Percentiles rank a stretch among this genome's conserved stretches.
Conservation (phyloP, 192 early-diverging fungal genomes). For the Obelidium mucronatum region DNA sequence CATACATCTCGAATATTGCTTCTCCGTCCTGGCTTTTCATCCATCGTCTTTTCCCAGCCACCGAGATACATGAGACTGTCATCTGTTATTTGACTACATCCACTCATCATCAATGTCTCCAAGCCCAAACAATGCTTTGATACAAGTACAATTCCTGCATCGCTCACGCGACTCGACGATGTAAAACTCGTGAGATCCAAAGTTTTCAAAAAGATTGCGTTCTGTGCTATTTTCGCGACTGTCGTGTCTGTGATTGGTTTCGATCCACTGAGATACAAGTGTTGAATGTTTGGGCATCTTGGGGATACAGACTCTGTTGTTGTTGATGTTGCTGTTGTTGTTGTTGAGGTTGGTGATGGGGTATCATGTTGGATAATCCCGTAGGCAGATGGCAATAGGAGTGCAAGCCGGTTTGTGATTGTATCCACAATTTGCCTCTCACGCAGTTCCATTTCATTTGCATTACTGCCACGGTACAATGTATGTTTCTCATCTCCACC, state of each 20-base stretch:
- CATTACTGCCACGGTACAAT: not conserved
- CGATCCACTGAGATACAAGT: not conserved
- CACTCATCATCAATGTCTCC: conserved; percentile 4
- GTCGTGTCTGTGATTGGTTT: conserved; percentile 15
- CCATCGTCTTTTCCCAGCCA: not conserved
- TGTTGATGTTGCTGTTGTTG: not conserved
- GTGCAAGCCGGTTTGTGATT: not conserved
- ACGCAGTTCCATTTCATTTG: not conserved
- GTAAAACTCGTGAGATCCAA: conserved; percentile 28
- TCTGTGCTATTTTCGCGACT: not conserved
- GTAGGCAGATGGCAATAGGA: conserved; percentile 4
- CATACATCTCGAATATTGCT: not conserved
- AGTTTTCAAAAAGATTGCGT: not conserved
- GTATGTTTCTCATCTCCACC: not conserved
- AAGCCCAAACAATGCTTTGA: not conserved
- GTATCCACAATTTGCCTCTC: conserved; percentile 15
- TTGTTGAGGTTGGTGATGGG: not conserved
- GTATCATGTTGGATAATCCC: not conserved
- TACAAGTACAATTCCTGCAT: conserved; percentile 4
- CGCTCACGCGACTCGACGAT: not conserved
- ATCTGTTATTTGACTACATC: conserved; percentile 33
- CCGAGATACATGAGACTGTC: conserved; percentile 3
- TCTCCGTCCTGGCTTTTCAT: not conserved
- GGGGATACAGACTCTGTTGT: not conserved
- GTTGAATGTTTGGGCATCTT: conserved; percentile 23